Conservation (phyloP, 2,329 filamentous ascomycete genomes). For the Fusarium tjaetaba region DNA sequence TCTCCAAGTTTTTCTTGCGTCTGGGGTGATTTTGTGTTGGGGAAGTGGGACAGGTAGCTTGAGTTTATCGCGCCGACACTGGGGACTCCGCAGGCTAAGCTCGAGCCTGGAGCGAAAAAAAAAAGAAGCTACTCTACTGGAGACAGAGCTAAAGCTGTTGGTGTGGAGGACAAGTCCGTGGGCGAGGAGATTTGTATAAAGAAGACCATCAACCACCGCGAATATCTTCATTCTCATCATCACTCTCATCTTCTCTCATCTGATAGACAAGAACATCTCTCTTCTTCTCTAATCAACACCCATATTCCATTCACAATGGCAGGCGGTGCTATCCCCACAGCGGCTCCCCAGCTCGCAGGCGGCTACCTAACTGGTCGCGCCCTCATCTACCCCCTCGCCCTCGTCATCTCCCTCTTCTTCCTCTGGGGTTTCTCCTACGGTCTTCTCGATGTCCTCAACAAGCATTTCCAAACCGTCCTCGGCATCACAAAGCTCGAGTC, state of each 20-base stretch:
- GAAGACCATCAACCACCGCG: background rate
- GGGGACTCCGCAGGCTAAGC: background rate
- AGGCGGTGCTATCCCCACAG: slow-evolving; percentile 35
- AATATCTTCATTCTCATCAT: slow-evolving; percentile 9
- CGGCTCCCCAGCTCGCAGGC: slow-evolving; percentile 36
- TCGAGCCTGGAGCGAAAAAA: background rate
- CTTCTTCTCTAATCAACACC: background rate
- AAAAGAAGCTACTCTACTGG: background rate
- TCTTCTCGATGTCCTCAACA: slow-evolving; percentile 59
- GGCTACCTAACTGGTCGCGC: slow-evolving; percentile 40
- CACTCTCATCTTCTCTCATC: slow-evolving; percentile 13
- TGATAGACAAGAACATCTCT: slow-evolving; percentile 7
- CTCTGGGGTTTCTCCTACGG: slow-evolving; percentile 60
- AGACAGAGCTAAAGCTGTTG: background rate
- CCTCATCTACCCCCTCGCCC: slow-evolving; percentile 67
- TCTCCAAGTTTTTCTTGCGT: slow-evolving; percentile 10
- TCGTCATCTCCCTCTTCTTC: slow-evolving; percentile 62
- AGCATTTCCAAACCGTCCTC: slow-evolving; percentile 59
- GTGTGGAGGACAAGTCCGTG: background rate
- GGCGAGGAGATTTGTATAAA: slow-evolving; percentile 26
- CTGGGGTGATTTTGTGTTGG: slow-evolving; percentile 26
- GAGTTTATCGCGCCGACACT: slow-evolving; percentile 3
- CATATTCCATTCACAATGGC: slow-evolving; percentile 32
- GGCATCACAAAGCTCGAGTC: slow-evolving; percentile 56
- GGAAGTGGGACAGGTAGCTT: slow-evolving; percentile 23